These are phyloP conservation scores for Paracoccidioides brasiliensis DNA, from an alignment of 2,329 filamentous ascomycete genomes.

Conservation along the genomic window DNA sequence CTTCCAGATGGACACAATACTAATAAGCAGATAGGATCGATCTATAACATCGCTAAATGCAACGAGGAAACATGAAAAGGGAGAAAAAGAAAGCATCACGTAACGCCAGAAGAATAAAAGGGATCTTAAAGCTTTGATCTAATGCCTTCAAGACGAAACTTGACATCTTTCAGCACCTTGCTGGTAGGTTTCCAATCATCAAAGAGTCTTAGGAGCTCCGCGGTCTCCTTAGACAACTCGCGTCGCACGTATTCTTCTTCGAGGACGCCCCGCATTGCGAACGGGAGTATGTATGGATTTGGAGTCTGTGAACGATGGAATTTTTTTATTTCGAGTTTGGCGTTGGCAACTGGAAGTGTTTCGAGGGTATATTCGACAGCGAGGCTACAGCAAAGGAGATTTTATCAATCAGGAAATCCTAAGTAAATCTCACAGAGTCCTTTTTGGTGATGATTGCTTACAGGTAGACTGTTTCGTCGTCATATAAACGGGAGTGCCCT, in stretches of 20 bases:
- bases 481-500: conserved; percentile 86
- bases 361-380: conserved; percentile 62
- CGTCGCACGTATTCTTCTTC: conserved; percentile 85
- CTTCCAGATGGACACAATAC: not conserved
- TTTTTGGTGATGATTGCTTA: conserved; percentile 25
- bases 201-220: conserved; percentile 70
- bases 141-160: conserved; percentile 84
- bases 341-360: conserved; percentile 44
- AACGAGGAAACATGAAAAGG: not conserved
- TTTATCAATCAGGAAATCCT: not conserved
- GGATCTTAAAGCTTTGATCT: conserved; percentile 58
- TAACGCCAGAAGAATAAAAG: not conserved
- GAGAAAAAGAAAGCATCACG: not conserved
- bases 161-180: conserved; percentile 90
- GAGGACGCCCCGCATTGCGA: conserved; percentile 85
- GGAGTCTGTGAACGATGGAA: conserved; percentile 30
- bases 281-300: conserved; percentile 86
- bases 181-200: conserved; percentile 85
- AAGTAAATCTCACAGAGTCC: not conserved
- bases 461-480: conserved; percentile 75
- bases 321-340: conserved; percentile 40
- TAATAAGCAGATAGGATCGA: not conserved
- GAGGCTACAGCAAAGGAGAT: conserved; percentile 33
- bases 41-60: not conserved
- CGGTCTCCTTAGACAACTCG: conserved; percentile 63